Base-by-base conservation (phyloP, 768 basidiomycete species). In the Xerocomellus dryophilus region DNA sequence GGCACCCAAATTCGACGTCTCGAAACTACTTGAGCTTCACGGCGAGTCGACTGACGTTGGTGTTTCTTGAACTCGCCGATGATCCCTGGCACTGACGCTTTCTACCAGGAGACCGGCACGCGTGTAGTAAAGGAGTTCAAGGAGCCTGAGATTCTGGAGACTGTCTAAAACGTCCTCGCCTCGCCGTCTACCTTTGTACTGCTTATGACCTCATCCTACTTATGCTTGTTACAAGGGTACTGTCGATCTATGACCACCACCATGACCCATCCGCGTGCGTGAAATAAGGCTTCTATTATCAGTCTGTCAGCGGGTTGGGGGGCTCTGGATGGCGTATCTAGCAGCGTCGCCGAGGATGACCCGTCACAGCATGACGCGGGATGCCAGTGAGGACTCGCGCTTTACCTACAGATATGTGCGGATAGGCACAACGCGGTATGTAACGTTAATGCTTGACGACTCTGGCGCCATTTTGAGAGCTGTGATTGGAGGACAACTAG, bases 61-160 rank as follows among this genome's bases (percentile, higher is more conserved):
- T 56, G 40, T 55, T 47, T 38, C 23, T 27, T 15, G 38, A 18
- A 35, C 31, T 43, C 35, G 27, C 21, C 31, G n/a, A 43, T 25
- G 43, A 8, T 51, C 2, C 34, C 23, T 18, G 10, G 32, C 23
- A 17, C 66, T 57, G 43, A 56, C 43, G 49, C 50, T 39, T 47
- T 47, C 38, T 25, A 59, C 48, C 67, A 96, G 90, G 94, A 96
- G 81, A 94, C 93, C 44, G 96, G 96, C 62, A 90, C 92, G 63
- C 88, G 90, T 74, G 87, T 96, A 50, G 89, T 81, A 54, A 93
- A 90, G 80, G 94, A 96, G 72, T 98, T 95, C 82, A 94, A 96
- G 82, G 95, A 98, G 83, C 95, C 95, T 42, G 92, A 93, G 77
- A 82, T 94, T 65, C 83, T 91, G 52, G 90, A 90, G 70, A 86